Conservation (phyloP, 306 rosid genomes). For the Echinosophora koreensis region DNA sequence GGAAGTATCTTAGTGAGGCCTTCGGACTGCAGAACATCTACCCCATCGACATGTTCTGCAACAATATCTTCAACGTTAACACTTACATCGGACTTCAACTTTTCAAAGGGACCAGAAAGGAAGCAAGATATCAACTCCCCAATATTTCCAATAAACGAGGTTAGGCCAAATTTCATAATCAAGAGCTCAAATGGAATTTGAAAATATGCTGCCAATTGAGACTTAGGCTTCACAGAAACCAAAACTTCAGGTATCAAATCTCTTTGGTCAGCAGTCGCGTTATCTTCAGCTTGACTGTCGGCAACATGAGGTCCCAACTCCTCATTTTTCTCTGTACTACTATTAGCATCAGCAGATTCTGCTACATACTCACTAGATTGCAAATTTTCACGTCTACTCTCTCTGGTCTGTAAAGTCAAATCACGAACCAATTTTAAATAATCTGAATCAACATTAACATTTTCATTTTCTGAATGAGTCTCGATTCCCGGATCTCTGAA, state of each 20-base stretch:
- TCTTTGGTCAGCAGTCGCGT: conserved; percentile 44
- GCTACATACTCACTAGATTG: conserved; percentile 43
- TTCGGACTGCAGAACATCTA: conserved; percentile 58
- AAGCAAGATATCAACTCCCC: conserved; percentile 56
- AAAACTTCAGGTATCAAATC: conserved; percentile 53
- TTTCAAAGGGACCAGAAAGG: conserved; percentile 59
- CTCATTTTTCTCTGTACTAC: conserved; percentile 48
- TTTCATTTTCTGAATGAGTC: conserved; percentile 44
- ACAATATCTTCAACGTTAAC: conserved; percentile 60
- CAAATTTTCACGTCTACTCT: conserved; percentile 46
- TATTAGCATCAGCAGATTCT: conserved; percentile 43
- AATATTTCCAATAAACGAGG: conserved; percentile 54
- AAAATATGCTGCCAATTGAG: conserved; percentile 46
- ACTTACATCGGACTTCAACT: conserved; percentile 57
- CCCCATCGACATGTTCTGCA: conserved; percentile 60
- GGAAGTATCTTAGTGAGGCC: conserved; percentile 67
- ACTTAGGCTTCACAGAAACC: conserved; percentile 46
- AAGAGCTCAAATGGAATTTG: conserved; percentile 55
- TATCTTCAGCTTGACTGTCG: conserved; percentile 44
- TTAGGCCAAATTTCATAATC: conserved; percentile 55
- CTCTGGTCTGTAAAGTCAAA: conserved; percentile 47
- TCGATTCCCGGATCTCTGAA: conserved; percentile 41
- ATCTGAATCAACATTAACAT: conserved; percentile 43
- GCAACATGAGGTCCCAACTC: conserved; percentile 47
- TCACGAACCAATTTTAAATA: conserved; percentile 40